Base-by-base conservation (phyloP, 495 filamentous ascomycete species). In the Hypoxylon fuscum region DNA sequence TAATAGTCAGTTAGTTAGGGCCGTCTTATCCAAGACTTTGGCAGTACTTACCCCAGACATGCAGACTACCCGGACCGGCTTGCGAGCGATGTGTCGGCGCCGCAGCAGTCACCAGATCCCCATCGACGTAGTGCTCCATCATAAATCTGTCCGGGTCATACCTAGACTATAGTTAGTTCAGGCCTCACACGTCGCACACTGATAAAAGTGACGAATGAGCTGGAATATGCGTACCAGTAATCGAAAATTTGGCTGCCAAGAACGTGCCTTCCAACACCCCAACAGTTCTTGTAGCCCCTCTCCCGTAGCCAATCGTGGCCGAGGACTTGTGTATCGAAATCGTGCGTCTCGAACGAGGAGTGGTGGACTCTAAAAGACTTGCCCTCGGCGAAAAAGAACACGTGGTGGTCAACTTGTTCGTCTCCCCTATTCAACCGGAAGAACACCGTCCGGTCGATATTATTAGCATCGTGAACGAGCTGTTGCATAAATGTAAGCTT, bases 311-410 rank as follows among this genome's bases (percentile, higher is more conserved):
- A 90, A 46, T 89, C 81, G 70, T 93, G 90, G 1, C 90, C 90
- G 3, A 92, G 77, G 29, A 87, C 76, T 75, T 92, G 89, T 0
- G 86, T 84, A 61, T 93, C 90, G 64, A 89, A 90, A 67, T 93
- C 88, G 68, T 89, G 83, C 5, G 90, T 88, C 71, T 93, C 89
- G 55, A 88, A 93, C 2, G 82, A 86, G 22, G 82, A 83, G 67
- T 93, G 90, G 69, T 92, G 89, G 1, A 92, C 85, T 66, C 88
- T 85, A 12, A 75, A 72, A 12, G 79, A 81, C 5, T 79, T 70
- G 2, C 79, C 81, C 60, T 79, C 72, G 62, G 78, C 80, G 63
- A 92, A 79, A 80, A 91, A 91, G 70, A 92, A 86, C n/a, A 72
- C 78, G 74, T 92, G 90, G 62, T 93, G 90, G 67, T 93, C 89